phyloP scores from a whole-genome alignment of 2,329 filamentous ascomycete genomes.

The Capronia epimyces region DNA sequence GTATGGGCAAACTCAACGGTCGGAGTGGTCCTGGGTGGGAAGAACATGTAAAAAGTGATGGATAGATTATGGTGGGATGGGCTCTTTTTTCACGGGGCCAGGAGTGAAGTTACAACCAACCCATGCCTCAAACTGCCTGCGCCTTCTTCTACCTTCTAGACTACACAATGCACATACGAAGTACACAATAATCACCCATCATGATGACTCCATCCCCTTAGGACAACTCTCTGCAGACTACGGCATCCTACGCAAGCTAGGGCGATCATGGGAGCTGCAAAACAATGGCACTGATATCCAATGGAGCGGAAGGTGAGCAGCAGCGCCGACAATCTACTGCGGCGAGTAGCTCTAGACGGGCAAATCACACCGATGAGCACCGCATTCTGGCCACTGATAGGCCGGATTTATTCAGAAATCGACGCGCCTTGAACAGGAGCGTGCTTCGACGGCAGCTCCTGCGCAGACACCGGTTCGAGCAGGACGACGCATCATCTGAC shows the following conservation, averaged over 20 bases:
- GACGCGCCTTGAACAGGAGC: conserved; percentile 13
- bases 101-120: not conserved
- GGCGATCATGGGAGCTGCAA: conserved; percentile 10
- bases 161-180: too few relatives aligned
- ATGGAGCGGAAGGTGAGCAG: conserved; percentile 15
- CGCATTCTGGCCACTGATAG: conserved; percentile 17
- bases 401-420: conserved; percentile 14
- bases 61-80: too few relatives aligned
- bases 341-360: conserved; percentile 7
- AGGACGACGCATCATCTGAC: conserved; percentile 11
- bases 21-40: not conserved
- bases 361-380: conserved; percentile 16
- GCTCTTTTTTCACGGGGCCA: too few relatives aligned
- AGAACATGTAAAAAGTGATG: not conserved
- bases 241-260: not conserved
- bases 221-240: too few relatives aligned
- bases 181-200: too few relatives aligned
- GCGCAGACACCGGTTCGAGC: not conserved
- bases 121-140: not conserved
- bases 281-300: conserved; percentile 17
- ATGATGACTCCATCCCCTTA: too few relatives aligned
- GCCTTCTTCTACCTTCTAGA: conserved; percentile 1
- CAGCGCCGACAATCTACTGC: conserved; percentile 8
- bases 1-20: not conserved
- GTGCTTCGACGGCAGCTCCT: not conserved